Evolutionary conservation across 805 yeast genomes (phyloP).

Genomic region (Candida gorgasii): DNA sequence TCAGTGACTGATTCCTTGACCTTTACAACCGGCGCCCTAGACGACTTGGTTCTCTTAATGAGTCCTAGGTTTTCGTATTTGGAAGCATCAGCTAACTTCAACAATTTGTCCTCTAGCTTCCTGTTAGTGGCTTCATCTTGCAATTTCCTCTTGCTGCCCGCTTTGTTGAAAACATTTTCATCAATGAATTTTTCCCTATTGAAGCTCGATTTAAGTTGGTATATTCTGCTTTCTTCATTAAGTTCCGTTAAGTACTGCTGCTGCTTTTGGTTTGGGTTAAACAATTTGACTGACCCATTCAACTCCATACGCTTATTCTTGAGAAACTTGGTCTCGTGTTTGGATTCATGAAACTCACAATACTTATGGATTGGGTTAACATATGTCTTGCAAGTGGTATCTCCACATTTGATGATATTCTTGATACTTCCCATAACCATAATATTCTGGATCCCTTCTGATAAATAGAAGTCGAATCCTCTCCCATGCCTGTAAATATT

Average conservation of each 20-base stretch:
- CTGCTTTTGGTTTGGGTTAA: conserved; percentile 36
- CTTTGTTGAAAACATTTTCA: conserved; percentile 45
- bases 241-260: conserved; percentile 13
- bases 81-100: conserved; percentile 19
- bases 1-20: not conserved
- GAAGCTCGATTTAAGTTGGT: conserved; percentile 20
- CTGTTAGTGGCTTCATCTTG: conserved; percentile 30
- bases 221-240: conserved; percentile 25
- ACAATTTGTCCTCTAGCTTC: conserved; percentile 38
- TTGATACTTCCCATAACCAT: conserved; percentile 73
- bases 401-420: conserved; percentile 69
- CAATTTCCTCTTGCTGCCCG: conserved; percentile 35
- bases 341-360: conserved; percentile 17
- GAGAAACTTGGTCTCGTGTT: conserved; percentile 15
- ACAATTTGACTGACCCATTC: conserved; percentile 55
- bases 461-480: conserved; percentile 47
- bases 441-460: conserved; percentile 39
- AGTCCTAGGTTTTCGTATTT: conserved; percentile 23
- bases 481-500: conserved; percentile 33
- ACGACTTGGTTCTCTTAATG: conserved; percentile 6
- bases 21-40: not conserved
- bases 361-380: conserved; percentile 15
- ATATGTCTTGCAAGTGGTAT: conserved; percentile 46
- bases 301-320: conserved; percentile 68
- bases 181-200: conserved; percentile 43